Evolutionary conservation across 2,329 filamentous ascomycete species (phyloP).

Genomic region (Diaporthe sp.): DNA sequence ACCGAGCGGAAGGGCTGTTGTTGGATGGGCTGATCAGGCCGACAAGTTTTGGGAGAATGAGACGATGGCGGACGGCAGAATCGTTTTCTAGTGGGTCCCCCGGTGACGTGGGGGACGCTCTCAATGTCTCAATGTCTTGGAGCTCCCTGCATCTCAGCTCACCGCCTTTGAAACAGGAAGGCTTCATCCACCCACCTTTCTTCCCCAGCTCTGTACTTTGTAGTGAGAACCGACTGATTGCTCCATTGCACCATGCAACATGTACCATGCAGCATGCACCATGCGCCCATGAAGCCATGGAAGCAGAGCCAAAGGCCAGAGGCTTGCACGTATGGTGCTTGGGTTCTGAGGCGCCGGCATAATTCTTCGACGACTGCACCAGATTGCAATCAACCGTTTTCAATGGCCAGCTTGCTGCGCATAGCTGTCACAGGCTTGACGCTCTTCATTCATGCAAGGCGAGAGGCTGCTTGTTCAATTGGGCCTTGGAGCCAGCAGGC

Average conservation of each 20-base stretch:
- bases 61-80: slow-evolving; percentile 40
- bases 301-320: background rate
- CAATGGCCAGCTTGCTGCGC: background rate
- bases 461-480: background rate
- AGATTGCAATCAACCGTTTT: background rate
- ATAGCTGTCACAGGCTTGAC: background rate
- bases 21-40: slow-evolving; percentile 39
- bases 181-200: background rate
- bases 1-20: background rate
- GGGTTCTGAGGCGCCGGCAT: slow-evolving; percentile 2
- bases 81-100: slow-evolving; percentile 25
- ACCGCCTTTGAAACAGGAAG: slow-evolving; percentile 16
- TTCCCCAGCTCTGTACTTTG: background rate
- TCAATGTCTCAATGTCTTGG: background rate
- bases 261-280: background rate
- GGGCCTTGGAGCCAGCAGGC: background rate
- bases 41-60: slow-evolving; percentile 37
- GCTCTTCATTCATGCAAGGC: background rate
- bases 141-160: background rate
- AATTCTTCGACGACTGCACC: background rate
- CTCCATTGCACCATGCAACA: background rate
- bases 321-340: background rate
- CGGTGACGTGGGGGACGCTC: slow-evolving; percentile 3
- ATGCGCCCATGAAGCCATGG: background rate
- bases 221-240: background rate